Evolutionary conservation across 1,284 basidiomycete genomes (phyloP).

Genomic region (Peniophora sp.): DNA sequence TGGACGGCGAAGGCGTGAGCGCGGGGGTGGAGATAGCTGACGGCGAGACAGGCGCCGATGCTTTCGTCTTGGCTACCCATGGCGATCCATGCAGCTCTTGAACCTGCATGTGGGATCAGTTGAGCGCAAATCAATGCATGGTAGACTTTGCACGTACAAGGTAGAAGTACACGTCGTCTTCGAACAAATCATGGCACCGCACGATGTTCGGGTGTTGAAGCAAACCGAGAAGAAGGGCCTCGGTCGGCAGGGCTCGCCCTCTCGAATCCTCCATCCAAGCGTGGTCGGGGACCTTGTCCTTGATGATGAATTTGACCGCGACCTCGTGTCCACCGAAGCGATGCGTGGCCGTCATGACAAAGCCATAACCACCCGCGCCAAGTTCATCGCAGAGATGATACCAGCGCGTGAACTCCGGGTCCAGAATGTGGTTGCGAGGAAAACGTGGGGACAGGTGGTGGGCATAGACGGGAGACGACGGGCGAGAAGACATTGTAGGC

Average conservation of each 20-base stretch:
- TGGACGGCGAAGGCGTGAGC: slow-evolving; percentile 51
- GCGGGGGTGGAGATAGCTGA: slow-evolving; percentile 28
- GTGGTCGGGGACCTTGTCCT: slow-evolving; percentile 72
- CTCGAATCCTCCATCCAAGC: slow-evolving; percentile 69
- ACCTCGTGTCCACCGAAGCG: slow-evolving; percentile 56
- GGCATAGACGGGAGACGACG: slow-evolving; percentile 6
- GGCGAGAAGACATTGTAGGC: neutral
- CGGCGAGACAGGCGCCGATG: slow-evolving; percentile 18
- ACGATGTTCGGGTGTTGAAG: slow-evolving; percentile 79
- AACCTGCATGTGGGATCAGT: slow-evolving; percentile 40
- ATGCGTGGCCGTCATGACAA: slow-evolving; percentile 76
- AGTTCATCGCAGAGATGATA: slow-evolving; percentile 77
- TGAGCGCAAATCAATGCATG: slow-evolving; percentile 3
- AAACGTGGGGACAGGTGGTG: slow-evolving; percentile 50
- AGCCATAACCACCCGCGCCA: slow-evolving; percentile 88
- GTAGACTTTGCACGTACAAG: slow-evolving; percentile 44
- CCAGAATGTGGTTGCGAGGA: slow-evolving; percentile 53
- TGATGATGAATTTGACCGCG: slow-evolving; percentile 91
- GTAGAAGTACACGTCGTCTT: slow-evolving; percentile 82
- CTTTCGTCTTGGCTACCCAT: slow-evolving; percentile 44
- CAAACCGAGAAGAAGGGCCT: slow-evolving; percentile 70
- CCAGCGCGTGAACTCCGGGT: slow-evolving; percentile 53
- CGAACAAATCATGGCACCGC: slow-evolving; percentile 75
- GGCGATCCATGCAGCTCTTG: slow-evolving; percentile 90
- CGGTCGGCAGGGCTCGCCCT: slow-evolving; percentile 64